Evolutionary conservation across 139 green algal genomes (phyloP).

Genomic region (Gonium pectorale): DNA sequence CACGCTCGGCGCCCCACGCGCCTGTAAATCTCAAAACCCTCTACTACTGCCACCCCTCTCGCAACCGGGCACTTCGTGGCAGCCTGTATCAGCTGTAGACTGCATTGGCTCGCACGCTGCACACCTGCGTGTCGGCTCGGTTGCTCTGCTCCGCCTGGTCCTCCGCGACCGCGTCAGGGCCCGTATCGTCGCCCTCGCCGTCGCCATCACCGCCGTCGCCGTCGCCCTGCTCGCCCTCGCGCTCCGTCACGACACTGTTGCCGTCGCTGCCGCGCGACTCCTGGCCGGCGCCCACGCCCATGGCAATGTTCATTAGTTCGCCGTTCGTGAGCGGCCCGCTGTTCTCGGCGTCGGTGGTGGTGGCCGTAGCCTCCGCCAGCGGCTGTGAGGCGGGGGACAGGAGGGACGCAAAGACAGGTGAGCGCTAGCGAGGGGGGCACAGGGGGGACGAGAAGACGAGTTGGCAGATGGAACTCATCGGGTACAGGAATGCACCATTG

Average conservation of each 20-base stretch:
- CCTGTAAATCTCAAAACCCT: too few species aligned
- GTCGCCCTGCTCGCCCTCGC: constrained; percentile 24
- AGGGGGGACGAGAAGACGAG: not conserved
- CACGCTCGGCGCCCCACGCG: too few species aligned
- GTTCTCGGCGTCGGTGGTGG: constrained; percentile 40
- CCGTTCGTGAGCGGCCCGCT: not conserved
- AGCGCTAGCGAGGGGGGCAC: too few species aligned
- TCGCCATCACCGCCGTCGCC: not conserved
- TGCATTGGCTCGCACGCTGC: too few species aligned
- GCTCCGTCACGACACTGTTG: constrained; percentile 39
- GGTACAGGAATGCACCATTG: too few species aligned
- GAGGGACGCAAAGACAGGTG: too few species aligned
- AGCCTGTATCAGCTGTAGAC: too few species aligned
- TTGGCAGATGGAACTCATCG: too few species aligned
- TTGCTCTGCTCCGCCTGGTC: constrained; percentile 42
- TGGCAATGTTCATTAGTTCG: not conserved
- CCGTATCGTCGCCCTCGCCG: constrained; percentile 4
- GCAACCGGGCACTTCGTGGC: too few species aligned
- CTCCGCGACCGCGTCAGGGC: not conserved
- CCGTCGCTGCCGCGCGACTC: constrained; percentile 37
- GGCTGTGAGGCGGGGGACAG: not conserved
- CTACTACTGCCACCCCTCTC: too few species aligned
- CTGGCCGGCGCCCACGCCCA: constrained; percentile 5
- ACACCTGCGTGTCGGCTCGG: too few species aligned
- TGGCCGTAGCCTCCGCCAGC: constrained; percentile 37